Conservation (phyloP, 225 moss, liverwort and hornwort species). For the Rhytidiadelphus loreus region DNA sequence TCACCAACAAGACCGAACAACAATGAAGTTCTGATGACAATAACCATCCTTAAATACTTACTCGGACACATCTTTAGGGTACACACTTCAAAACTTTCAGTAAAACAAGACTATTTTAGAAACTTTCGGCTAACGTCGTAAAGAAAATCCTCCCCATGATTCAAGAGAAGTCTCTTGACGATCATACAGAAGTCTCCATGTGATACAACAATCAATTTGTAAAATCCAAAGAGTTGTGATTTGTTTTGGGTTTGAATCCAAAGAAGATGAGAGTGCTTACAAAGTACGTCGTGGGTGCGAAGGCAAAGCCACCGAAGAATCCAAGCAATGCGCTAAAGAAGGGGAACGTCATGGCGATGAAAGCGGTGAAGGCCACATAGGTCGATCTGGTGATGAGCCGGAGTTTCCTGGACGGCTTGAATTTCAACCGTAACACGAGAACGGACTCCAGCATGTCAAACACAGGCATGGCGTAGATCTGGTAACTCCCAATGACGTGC, state of each 20-base stretch:
- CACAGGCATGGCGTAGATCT: slow-evolving; percentile 68
- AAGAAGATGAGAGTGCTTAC: not conserved
- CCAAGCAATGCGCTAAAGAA: slow-evolving; percentile 43
- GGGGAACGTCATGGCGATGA: slow-evolving; percentile 32
- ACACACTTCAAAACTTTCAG: not conserved
- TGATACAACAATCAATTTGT: not conserved
- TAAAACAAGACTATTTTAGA: not conserved
- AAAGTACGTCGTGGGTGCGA: slow-evolving; percentile 57
- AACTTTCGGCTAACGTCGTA: not conserved
- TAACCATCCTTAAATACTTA: not conserved
- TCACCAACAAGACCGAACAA: not conserved
- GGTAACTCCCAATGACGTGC: slow-evolving; percentile 57
- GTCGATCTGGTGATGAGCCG: slow-evolving; percentile 15
- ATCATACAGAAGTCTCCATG: not conserved
- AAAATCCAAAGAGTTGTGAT: no score
- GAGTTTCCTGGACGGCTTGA: slow-evolving; percentile 11
- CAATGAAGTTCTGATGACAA: not conserved
- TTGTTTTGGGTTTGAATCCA: not conserved
- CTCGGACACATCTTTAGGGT: no score
- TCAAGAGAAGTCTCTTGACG: not conserved
- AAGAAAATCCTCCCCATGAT: not conserved
- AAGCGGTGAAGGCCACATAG: slow-evolving; percentile 32
- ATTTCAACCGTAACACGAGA: not conserved
- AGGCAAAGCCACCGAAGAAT: slow-evolving; percentile 52
- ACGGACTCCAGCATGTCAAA: slow-evolving; percentile 54